These are phyloP conservation scores for Aspergillus conjunctus DNA, from an alignment of 495 filamentous ascomycete species.

Conservation along the genomic window DNA sequence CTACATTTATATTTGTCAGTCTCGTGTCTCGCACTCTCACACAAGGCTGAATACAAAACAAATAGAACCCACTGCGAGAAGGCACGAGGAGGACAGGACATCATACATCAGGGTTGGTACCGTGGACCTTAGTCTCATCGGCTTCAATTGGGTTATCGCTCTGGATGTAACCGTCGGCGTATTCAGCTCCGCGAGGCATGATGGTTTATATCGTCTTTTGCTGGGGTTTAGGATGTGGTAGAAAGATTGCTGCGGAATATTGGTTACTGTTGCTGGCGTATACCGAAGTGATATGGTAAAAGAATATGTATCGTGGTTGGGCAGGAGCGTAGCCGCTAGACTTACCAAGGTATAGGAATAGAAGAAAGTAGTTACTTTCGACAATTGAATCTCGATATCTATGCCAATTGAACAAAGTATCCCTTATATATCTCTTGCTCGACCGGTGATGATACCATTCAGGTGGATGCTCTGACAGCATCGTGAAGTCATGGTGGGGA, in stretches of 20 bases:
- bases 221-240: too few relatives aligned
- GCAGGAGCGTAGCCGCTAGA: background rate
- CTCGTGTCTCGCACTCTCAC: too few relatives aligned
- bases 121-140: constrained; percentile 47
- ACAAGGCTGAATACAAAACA: background rate
- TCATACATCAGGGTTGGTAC: constrained; percentile 41
- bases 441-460: background rate
- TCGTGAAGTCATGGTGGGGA: constrained; percentile 45
- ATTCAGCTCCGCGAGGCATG: constrained; percentile 56
- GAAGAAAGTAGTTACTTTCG: background rate
- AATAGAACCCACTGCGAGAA: background rate
- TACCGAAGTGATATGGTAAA: background rate
- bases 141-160: constrained; percentile 54
- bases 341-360: background rate
- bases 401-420: too few relatives aligned
- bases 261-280: too few relatives aligned
- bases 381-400: too few relatives aligned
- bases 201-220: constrained; percentile 20
- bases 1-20: constrained; percentile 21
- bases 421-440: background rate
- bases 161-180: constrained; percentile 49
- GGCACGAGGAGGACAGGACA: background rate
- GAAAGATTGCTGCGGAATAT: too few relatives aligned
- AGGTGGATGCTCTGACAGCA: constrained; percentile 34
- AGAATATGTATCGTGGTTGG: background rate